Conservation (phyloP, 1,284 basidiomycete genomes). For the Hemileia vastatrix region DNA sequence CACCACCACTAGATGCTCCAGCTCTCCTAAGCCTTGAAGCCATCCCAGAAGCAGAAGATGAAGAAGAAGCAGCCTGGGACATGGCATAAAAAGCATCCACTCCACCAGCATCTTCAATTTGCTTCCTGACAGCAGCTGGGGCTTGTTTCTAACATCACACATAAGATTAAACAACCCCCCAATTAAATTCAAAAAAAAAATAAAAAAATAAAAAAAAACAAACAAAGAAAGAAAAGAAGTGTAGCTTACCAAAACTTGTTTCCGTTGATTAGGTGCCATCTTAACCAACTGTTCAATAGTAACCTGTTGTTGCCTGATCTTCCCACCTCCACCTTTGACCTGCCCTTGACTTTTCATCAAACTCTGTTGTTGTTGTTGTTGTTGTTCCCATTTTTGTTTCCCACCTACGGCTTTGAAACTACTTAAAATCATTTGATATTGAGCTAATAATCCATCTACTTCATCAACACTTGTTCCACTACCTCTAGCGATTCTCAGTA, state of each 20-base stretch:
- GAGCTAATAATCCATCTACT: slow-evolving; percentile 88
- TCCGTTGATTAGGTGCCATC: slow-evolving; percentile 15
- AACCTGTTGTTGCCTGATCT: slow-evolving; percentile 18
- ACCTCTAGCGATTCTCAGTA: slow-evolving; percentile 77
- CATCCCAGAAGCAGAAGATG: slow-evolving; percentile 1
- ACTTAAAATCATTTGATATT: slow-evolving; percentile 93
- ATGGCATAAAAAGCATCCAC: slow-evolving; percentile 22
- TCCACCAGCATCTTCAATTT: slow-evolving; percentile 21
- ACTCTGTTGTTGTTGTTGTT: slow-evolving; percentile 17
- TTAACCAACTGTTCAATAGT: slow-evolving; percentile 21
- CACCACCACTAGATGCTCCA: slow-evolving; percentile 10
- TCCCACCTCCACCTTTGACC: slow-evolving; percentile 2
- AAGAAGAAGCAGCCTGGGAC: slow-evolving; percentile 12
- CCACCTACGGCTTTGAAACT: slow-evolving; percentile 96
- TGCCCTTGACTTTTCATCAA: slow-evolving; percentile 5
- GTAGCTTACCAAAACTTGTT: slow-evolving; percentile 16
- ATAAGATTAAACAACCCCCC: too few relatives aligned
- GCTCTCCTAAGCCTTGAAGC: too few relatives aligned
- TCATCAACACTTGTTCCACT: slow-evolving; percentile 94
- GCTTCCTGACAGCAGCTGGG: slow-evolving; percentile 15
- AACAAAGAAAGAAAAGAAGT: background rate
- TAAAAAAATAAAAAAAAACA: background rate
- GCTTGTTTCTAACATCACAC: slow-evolving; percentile 13
- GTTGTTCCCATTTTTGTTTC: slow-evolving; percentile 67
- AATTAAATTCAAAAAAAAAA: background rate